phyloP scores from a whole-genome alignment of 495 filamentous ascomycete species.

The Penicillium desertorum region DNA sequence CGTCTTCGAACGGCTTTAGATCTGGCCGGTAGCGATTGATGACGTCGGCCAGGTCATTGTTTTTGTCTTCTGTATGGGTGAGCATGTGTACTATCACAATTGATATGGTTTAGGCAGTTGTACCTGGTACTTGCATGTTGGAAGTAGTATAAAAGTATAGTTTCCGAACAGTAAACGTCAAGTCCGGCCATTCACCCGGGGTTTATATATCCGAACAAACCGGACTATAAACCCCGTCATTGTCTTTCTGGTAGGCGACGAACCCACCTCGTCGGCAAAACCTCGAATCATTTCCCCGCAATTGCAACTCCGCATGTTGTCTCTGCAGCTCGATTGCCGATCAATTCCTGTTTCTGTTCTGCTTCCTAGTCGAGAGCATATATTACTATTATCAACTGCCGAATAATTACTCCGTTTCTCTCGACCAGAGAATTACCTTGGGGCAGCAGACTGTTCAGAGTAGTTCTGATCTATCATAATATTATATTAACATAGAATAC shows the following conservation, averaged over 20 bases:
- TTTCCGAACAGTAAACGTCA: neutral
- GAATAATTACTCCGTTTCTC: too few relatives aligned
- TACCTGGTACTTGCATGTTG: constrained; percentile 10
- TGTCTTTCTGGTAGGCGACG: neutral
- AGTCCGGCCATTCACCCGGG: too few relatives aligned
- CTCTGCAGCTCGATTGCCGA: neutral
- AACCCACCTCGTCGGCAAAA: constrained; percentile 3
- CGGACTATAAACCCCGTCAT: neutral
- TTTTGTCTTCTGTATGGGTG: neutral
- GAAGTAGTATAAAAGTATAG: neutral
- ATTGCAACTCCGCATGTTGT: neutral
- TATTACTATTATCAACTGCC: too few relatives aligned
- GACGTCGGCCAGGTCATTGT: constrained; percentile 3
- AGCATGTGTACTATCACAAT: neutral
- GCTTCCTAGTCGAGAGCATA: too few relatives aligned
- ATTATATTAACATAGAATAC: too few relatives aligned
- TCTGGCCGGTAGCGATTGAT: constrained; percentile 30
- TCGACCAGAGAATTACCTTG: too few relatives aligned
- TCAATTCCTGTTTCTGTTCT: neutral
- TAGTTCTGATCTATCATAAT: too few relatives aligned
- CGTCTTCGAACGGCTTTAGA: constrained; percentile 39
- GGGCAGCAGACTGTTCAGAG: too few relatives aligned
- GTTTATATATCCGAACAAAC: neutral
- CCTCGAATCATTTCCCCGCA: constrained; percentile 6
- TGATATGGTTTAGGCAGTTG: neutral